phyloP scores from a whole-genome alignment of 2,329 filamentous ascomycete genomes.

The Fusarium brachygibbosum region DNA sequence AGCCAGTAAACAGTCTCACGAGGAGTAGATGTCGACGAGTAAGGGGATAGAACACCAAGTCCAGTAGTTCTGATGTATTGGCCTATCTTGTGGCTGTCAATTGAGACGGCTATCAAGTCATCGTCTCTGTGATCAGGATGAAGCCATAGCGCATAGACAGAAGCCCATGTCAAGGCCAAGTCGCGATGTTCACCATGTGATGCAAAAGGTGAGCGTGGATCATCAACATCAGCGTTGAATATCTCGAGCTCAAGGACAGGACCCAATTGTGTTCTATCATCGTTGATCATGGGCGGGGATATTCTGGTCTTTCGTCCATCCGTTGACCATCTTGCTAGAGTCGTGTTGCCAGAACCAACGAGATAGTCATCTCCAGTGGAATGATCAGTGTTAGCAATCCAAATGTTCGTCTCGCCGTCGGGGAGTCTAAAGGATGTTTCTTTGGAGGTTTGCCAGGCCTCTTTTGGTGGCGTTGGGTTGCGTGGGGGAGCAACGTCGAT shows the following conservation, averaged over 20 bases:
- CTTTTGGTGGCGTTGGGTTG: constrained; percentile 29
- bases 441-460: constrained; percentile 17
- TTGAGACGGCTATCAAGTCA: constrained; percentile 17
- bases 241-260: constrained; percentile 16
- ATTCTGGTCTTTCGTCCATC: constrained; percentile 15
- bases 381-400: constrained; percentile 15
- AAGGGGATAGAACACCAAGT: constrained; percentile 21
- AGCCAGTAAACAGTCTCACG: constrained; percentile 39
- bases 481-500: constrained; percentile 17
- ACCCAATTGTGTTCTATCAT: constrained; percentile 18
- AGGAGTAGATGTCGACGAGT: not conserved
- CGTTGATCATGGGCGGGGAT: constrained; percentile 33
- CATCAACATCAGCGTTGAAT: constrained; percentile 11
- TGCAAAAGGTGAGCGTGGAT: constrained; percentile 11
- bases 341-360: constrained; percentile 14
- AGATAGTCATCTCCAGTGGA: not conserved
- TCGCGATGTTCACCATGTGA: constrained; percentile 12
- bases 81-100: constrained; percentile 16
- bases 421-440: constrained; percentile 17
- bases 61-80: constrained; percentile 29
- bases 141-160: constrained; percentile 30
- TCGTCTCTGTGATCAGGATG: constrained; percentile 24
- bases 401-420: constrained; percentile 23
- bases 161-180: constrained; percentile 19
- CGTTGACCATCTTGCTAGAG: constrained; percentile 18